Base-by-base conservation (phyloP, 768 basidiomycete genomes). In the Hygrophorus pudorinus region DNA sequence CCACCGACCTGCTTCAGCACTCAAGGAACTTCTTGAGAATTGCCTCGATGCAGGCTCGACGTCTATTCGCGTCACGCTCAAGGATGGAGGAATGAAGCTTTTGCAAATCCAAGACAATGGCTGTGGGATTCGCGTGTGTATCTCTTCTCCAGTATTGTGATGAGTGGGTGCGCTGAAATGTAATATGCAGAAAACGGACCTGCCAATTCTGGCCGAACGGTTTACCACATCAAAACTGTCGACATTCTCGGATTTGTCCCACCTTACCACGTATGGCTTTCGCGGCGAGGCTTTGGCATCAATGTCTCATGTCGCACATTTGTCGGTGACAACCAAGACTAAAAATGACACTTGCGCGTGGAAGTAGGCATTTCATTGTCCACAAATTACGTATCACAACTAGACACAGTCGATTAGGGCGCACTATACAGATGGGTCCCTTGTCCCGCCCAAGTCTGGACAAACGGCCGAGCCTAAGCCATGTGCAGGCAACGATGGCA, bases 71-170 rank as follows among this genome's bases (percentile, higher is more conserved):
- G 69, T 98, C 42, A 87, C 81, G 0, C 72, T 93, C 52, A 97
- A 96, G 62, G 94, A 99, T 50, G 96, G 94, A 1, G 96, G 96
- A 3, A 67, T 97, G 68, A 98, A 94, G 59, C 66, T 93, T 12
- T 73, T 98, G 30, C 90, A 96, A 63, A 93, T 98, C 42, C 87
- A 92, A 55, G 96, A 99, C 57, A 96, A 99, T 58, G 94, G 96
- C 0, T 87, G 79, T 62, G 96, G 94, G 2, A 97, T 98, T 55
- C 76, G 85, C 38, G 92, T 91, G 54, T 56, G 81, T 65, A 24
- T 21, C 16, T 28, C 18, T 32, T 38, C n/a, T 10, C 46, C 16
- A 31, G 5, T 9, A 24, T 17, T 44, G 2, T 33, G n/a, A n/a
- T n/a, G 1, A 20, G 9, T 14, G 10, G 17, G 18, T n/a, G 16